These are phyloP conservation scores for Erodium moschatum DNA, from an alignment of 441 rosid genomes.

Conservation along the genomic window DNA sequence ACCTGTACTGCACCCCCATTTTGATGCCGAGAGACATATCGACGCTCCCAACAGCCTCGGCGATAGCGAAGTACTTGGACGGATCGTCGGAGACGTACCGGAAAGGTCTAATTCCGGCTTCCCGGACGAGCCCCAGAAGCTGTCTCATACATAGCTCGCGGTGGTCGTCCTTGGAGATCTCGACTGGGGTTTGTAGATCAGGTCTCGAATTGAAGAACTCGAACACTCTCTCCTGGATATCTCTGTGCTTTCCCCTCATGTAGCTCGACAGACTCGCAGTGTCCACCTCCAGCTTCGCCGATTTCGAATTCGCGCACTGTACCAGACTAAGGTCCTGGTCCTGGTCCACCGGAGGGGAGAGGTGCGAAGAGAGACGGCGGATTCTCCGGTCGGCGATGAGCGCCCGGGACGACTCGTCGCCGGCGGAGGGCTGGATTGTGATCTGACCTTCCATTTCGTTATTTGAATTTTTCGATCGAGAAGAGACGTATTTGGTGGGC, in stretches of 20 bases:
- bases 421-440: constrained; percentile 23
- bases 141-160: constrained; percentile 84
- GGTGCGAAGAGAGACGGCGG: constrained; percentile 45
- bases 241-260: constrained; percentile 71
- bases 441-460: constrained; percentile 24
- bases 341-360: constrained; percentile 35
- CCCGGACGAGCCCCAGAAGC: constrained; percentile 54
- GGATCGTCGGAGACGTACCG: constrained; percentile 64
- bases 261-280: constrained; percentile 33
- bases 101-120: constrained; percentile 65
- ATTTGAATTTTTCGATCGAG: background rate
- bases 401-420: constrained; percentile 21
- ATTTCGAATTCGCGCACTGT: constrained; percentile 29
- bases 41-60: constrained; percentile 71
- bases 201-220: constrained; percentile 56
- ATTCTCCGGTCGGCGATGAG: constrained; percentile 36
- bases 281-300: constrained; percentile 47
- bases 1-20: constrained; percentile 91
- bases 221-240: constrained; percentile 52
- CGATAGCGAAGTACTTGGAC: constrained; percentile 59
- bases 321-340: constrained; percentile 25
- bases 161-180: constrained; percentile 63
- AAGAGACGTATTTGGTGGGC: background rate
- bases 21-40: constrained; percentile 87
- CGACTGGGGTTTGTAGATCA: constrained; percentile 74